Evolutionary conservation across 331 rosid genomes (phyloP), one percentile per base, ranked within the genome.

Genomic region (Rhamnella rubrinervis): DNA sequence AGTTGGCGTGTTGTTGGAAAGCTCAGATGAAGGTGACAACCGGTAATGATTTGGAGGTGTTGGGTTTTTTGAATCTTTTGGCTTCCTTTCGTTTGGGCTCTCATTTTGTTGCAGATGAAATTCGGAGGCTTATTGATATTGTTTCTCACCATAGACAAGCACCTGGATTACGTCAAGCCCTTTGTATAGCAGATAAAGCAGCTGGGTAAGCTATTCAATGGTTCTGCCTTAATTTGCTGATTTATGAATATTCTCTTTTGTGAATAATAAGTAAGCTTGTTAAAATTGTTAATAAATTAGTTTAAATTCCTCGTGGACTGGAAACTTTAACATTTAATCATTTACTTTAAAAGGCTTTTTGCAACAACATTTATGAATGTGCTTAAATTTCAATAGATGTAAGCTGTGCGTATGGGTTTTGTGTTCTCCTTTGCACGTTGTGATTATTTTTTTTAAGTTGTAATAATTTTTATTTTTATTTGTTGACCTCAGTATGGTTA

Each of bases 1-100:
- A 77, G 61, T 74, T 80, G 63, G 83, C 88, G 1, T 50, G n/a
- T 60, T 70, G 56, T 15, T 84, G 85, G 88, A 77, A 64, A 71
- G 74, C 59, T 40, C 74, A 71, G 55, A 66, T 77, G 70, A 74
- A 18, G 6, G 55, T 38, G n/a, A 50, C 39, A 4, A 11, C 38
- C 13, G 69, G 63, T 37, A 49, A 77, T 46, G 55, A 61, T 53
- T 71, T 74, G 62, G 88, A 77, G 67, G 71, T 65, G n/a, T 66
- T 74, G 66, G 66, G 71, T 17, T 79, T 84, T 64, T 31, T 84
- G 68, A 77, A 70, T 69, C 65, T 80, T 35, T 58, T 84, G 46
- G 67, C 71, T 55, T 18, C 71, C 9, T 84, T 57, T 21, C 52
- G 18, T 55, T 53, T 80, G 66, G 65, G 65, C 13, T 71, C 74